Evolutionary conservation across 805 yeast species (phyloP).

Genomic region (Debaryomyces tyrocola): DNA sequence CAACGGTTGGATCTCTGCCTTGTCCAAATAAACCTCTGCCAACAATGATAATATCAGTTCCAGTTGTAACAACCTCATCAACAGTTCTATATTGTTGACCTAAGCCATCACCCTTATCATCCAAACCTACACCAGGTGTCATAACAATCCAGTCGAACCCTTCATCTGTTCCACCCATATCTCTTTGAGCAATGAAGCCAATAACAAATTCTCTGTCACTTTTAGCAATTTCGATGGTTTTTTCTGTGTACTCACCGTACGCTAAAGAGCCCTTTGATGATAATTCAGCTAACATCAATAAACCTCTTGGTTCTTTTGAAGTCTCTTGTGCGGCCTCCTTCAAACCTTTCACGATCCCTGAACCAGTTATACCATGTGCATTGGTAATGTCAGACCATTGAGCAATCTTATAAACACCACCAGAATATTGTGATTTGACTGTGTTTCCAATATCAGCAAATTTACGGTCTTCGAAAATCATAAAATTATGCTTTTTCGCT

Average conservation of each 20-base stretch:
- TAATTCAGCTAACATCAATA: constrained; percentile 92
- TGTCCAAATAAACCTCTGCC: constrained; percentile 96
- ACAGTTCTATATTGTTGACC: constrained; percentile 98
- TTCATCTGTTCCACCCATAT: constrained; percentile 78
- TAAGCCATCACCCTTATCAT: constrained; percentile 90
- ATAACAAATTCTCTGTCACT: constrained; percentile 85
- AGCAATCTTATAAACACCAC: constrained; percentile 87
- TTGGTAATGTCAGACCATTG: constrained; percentile 96
- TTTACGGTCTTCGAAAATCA: constrained; percentile 95
- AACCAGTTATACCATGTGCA: constrained; percentile 97
- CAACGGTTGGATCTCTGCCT: constrained; percentile 86
- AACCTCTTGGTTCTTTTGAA: constrained; percentile 77
- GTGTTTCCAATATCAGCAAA: constrained; percentile 99
- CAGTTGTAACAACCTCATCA: constrained; percentile 74
- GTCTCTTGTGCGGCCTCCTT: constrained; percentile 77
- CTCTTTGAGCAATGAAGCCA: constrained; percentile 93
- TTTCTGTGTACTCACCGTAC: constrained; percentile 81
- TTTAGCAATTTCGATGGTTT: constrained; percentile 89
- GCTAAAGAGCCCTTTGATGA: constrained; percentile 94
- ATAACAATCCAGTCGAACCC: constrained; percentile 94
- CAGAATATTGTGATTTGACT: constrained; percentile 88
- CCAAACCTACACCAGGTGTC: constrained; percentile 99
- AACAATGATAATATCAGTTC: constrained; percentile 96
- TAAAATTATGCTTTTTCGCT: constrained; percentile 78
- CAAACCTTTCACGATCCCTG: constrained; percentile 87